Base-by-base conservation (phyloP, 352 stramenopile species). In the Blastocystis sp. region DNA sequence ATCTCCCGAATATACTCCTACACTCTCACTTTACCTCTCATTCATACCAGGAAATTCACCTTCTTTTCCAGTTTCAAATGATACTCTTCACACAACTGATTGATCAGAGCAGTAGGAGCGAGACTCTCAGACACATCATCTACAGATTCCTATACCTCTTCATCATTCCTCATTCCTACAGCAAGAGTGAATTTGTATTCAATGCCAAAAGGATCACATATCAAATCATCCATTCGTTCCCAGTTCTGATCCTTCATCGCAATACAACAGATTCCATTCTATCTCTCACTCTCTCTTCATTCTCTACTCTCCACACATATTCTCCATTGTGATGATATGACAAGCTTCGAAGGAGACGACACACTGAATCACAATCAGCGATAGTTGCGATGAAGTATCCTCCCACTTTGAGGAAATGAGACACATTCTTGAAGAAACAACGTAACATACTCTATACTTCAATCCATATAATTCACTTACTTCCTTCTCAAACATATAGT, bases 401-500 rank as follows among this genome's bases (percentile, higher is more conserved):
- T 24, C 61, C 57, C 0, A 42, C 14, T 3, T 21, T 7, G n/a
- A 86, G 57, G 29, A 63, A 52, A 4, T 5, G 16, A 51, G 29
- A 24, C 12, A 86, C 29, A 16, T n/a, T 86, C 35, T 24, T 46
- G 4, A 86, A 11, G 24, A 86, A 75, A 9, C 27, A 19, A 6
- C 75, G 75, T 29, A 75, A 54, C 57, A 54, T 63, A 11, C n/a
- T 12, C 61, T 75, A 57, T 6, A 16, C n/a, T 52, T 16, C 4
- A 77, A 24, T 39, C 27, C 0, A 54, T 27, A 19, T 6, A 32
- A 21, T 54, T 42, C 1, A 0, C 1, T 4, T 54, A 86, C 75
- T 52, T 86, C 75, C 43, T 16, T 24, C 43, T 78, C 57, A 32
- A 86, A 86, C 39, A 86, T 58, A n/a, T 86, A 86, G 56, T 86